Conservation (phyloP, 2,329 filamentous ascomycete genomes). For the Xylariaceae sp. region DNA sequence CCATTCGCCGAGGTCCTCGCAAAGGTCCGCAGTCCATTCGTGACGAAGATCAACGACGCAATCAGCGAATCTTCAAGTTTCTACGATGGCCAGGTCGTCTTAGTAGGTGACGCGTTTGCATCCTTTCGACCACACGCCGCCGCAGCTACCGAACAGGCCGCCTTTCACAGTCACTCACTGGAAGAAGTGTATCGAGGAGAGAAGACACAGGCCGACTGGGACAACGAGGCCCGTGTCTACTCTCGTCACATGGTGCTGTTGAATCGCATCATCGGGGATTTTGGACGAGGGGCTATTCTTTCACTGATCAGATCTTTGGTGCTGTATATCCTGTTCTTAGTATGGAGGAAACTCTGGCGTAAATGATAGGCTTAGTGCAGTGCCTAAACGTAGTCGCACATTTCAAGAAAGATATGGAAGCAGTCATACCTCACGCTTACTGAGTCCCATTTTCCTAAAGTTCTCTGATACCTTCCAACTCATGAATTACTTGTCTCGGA, state of each 20-base stretch:
- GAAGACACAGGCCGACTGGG: conserved; percentile 33
- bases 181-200: conserved; percentile 37
- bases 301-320: no score
- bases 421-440: no score
- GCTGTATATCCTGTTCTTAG: no score
- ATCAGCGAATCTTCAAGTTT: conserved; percentile 35
- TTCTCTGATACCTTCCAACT: no score
- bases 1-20: conserved; percentile 40
- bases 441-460: no score
- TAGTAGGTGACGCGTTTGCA: conserved; percentile 45
- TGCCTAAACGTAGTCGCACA: no score
- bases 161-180: conserved; percentile 39
- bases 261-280: conserved; percentile 14
- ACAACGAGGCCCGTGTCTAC: conserved; percentile 15
- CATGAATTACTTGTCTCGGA: no score
- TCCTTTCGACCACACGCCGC: conserved; percentile 44
- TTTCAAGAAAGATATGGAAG: no score
- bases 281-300: conserved; percentile 8
- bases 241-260: conserved; percentile 13
- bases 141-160: conserved; percentile 44
- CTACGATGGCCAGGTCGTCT: conserved; percentile 37
- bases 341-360: no score
- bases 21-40: conserved; percentile 39
- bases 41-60: conserved; percentile 43
- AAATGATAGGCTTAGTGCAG: no score